A percentile compares a stretch with the other conserved stretches of the same genome.
Evolutionary conservation across 2,329 filamentous ascomycete species (phyloP).

Genomic region (Dothideomycetes sp.): DNA sequence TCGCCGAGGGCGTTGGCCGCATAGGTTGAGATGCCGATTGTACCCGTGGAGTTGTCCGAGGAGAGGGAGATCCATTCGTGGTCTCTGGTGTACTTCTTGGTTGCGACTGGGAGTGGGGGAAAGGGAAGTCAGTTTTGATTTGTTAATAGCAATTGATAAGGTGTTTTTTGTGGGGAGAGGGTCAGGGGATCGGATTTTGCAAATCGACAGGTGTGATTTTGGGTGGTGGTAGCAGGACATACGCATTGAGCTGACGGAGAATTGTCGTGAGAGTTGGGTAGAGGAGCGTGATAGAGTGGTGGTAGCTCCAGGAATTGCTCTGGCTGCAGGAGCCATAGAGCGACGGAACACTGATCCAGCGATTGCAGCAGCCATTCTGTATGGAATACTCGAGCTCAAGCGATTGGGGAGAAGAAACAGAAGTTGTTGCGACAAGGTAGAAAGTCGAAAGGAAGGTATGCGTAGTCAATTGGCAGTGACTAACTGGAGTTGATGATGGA

Average conservation of each 20-base stretch:
- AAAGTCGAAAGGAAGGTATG: too few relatives aligned
- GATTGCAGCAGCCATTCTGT: conserved; percentile 14
- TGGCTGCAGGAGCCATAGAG: conserved; percentile 12
- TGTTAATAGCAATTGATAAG: too few relatives aligned
- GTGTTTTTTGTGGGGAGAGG: too few relatives aligned
- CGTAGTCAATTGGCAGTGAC: too few relatives aligned
- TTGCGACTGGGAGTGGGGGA: conserved; percentile 41
- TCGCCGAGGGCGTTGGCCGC: conserved; percentile 88
- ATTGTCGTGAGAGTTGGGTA: conserved; percentile 4
- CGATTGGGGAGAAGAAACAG: neutral
- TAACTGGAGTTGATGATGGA: neutral
- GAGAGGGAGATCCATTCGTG: conserved; percentile 97
- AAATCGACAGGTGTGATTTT: neutral
- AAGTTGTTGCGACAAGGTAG: too few relatives aligned
- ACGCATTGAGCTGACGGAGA: conserved; percentile 11
- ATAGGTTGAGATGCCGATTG: conserved; percentile 79
- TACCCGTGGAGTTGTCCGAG: conserved; percentile 51
- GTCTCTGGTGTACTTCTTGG: conserved; percentile 88
- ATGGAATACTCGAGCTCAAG: neutral
- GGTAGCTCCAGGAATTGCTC: too few relatives aligned
- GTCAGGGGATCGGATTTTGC: too few relatives aligned
- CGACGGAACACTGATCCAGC: conserved; percentile 11
- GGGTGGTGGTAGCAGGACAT: neutral
- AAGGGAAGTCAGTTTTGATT: too few relatives aligned
- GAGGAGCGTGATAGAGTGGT: conserved; percentile 3